These are phyloP conservation scores for Backusella westeae DNA, from an alignment of 192 early-diverging fungal genomes.

Conservation along the genomic window DNA sequence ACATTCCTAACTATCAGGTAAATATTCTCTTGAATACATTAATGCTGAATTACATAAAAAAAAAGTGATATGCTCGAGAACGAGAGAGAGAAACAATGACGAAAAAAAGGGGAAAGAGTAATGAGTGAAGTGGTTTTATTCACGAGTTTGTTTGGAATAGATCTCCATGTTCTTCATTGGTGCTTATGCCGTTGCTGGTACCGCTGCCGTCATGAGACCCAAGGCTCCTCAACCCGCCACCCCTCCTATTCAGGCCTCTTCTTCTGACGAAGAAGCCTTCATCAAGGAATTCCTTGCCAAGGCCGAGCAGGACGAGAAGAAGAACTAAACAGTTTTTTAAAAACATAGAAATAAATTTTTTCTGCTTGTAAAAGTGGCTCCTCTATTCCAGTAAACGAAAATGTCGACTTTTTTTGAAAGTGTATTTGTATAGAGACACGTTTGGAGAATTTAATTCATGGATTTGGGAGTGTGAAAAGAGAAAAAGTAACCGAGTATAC, in stretches of 20 bases:
- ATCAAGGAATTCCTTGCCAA: constrained; percentile 45
- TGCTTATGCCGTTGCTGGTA: constrained; percentile 30
- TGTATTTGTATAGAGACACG: not conserved
- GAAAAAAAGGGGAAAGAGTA: not conserved
- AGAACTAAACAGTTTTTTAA: not conserved
- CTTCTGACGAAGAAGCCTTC: constrained; percentile 45
- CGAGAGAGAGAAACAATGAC: not conserved
- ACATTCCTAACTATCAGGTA: constrained; percentile 35
- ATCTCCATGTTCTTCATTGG: constrained; percentile 38
- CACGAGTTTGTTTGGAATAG: constrained; percentile 5
- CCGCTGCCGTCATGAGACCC: constrained; percentile 20
- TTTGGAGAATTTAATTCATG: not conserved
- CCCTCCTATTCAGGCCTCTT: constrained; percentile 44
- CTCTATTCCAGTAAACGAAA: not conserved
- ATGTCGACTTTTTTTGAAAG: not conserved
- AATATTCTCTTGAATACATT: not conserved
- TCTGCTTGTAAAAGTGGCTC: not conserved
- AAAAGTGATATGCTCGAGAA: not conserved
- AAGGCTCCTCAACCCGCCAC: constrained; percentile 27
- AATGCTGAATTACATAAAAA: not conserved
- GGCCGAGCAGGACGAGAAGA: constrained; percentile 38
- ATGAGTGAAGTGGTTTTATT: not conserved
- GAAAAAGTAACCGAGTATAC: not conserved
- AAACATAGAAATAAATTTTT: not conserved
- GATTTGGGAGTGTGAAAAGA: not conserved